These are phyloP conservation scores for Claviceps africana DNA, from an alignment of 2,329 filamentous ascomycete species.

Conservation along the genomic window DNA sequence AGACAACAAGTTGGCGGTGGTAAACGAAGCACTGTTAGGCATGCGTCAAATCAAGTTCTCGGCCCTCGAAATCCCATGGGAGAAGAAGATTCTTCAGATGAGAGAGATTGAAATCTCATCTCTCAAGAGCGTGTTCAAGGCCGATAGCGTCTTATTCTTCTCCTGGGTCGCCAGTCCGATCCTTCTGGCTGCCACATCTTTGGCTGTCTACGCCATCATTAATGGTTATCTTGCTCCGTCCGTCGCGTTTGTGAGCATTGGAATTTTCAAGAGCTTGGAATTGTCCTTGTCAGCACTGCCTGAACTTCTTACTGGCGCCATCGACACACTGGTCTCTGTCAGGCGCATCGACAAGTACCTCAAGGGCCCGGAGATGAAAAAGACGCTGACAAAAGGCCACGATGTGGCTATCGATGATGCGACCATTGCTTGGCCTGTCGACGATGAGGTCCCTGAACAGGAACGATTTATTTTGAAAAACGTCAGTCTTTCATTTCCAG, in stretches of 20 bases:
- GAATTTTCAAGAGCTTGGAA: conserved; percentile 62
- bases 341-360: conserved; percentile 61
- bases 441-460: conserved; percentile 40
- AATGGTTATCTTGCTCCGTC: conserved; percentile 53
- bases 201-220: conserved; percentile 52
- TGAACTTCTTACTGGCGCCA: conserved; percentile 53
- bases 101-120: conserved; percentile 52
- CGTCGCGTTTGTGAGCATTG: conserved; percentile 65
- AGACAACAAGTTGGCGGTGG: conserved; percentile 60
- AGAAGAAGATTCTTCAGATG: conserved; percentile 48
- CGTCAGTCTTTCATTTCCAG: conserved; percentile 52
- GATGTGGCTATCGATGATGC: conserved; percentile 53
- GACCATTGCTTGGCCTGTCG: conserved; percentile 60
- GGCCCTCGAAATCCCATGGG: conserved; percentile 61
- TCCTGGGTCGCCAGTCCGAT: conserved; percentile 66
- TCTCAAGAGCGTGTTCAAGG: conserved; percentile 52
- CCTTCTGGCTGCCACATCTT: conserved; percentile 54
- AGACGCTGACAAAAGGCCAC: conserved; percentile 38
- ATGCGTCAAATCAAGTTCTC: conserved; percentile 80
- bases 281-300: conserved; percentile 56
- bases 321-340: conserved; percentile 62
- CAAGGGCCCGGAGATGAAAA: conserved; percentile 47
- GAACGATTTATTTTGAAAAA: conserved; percentile 52
- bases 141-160: conserved; percentile 46
- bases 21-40: conserved; percentile 64